A percentile compares a stretch with the other conserved stretches of the same genome.
phyloP scores from a whole-genome alignment of 1,284 basidiomycete species.

The Golubevia sp. region DNA sequence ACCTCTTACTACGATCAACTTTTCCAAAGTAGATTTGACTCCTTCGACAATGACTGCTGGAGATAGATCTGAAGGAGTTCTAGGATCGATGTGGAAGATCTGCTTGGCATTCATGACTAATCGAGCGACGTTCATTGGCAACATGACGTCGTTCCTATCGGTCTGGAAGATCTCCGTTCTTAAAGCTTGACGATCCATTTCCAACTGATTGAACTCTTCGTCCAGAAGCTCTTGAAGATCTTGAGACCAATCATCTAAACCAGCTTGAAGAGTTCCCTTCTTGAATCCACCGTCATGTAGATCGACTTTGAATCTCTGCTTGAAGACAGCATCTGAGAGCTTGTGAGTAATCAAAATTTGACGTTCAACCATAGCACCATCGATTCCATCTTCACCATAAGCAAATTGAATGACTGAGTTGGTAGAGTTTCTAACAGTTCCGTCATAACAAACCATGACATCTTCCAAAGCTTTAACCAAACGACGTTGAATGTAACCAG shows the following conservation, averaged over 20 bases:
- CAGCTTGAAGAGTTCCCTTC: constrained; percentile 81
- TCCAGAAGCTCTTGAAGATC: constrained; percentile 84
- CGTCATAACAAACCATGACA: constrained; percentile 95
- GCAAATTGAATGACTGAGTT: constrained; percentile 83
- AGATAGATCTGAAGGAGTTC: constrained; percentile 89
- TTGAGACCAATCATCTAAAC: constrained; percentile 87
- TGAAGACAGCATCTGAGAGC: constrained; percentile 81
- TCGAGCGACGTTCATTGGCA: constrained; percentile 76
- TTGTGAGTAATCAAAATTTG: constrained; percentile 89
- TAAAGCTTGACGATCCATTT: constrained; percentile 75
- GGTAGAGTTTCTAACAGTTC: constrained; percentile 90
- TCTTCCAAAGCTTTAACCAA: constrained; percentile 98
- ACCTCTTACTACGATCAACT: constrained; percentile 75
- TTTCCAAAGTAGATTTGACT: constrained; percentile 64
- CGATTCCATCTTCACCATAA: constrained; percentile 98
- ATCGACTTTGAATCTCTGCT: constrained; percentile 88
- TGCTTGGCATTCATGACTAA: constrained; percentile 95
- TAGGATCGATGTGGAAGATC: constrained; percentile 93
- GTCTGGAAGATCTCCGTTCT: constrained; percentile 78
- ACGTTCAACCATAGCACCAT: constrained; percentile 94
- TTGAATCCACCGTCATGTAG: constrained; percentile 68
- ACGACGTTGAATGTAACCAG: constrained; percentile 97
- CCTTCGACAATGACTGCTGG: constrained; percentile 83
- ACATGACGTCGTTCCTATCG: constrained; percentile 72
- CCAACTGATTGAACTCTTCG: constrained; percentile 79